Percentiles rank a stretch among this genome's conserved stretches.
Conservation (phyloP, 345 rosid genomes). For the thale cress (Arabidopsis thaliana) region TAIR10.1 NC_003070.9:4375001-4375500, state of each 20-base stretch:
- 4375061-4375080: constrained; percentile 22
- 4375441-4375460: not conserved
- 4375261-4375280: not conserved
- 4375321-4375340: too few relatives aligned
- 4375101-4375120: constrained; percentile 26
- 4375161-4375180: constrained; percentile 27
- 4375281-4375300: too few relatives aligned
- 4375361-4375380: not conserved
- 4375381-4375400: not conserved
- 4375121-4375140: constrained; percentile 15
- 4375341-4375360: too few relatives aligned
- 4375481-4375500: constrained; percentile 34
- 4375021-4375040: constrained; percentile 54
- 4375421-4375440: constrained; percentile 42
- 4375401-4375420: constrained; percentile 34
- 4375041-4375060: constrained; percentile 61
- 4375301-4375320: too few relatives aligned
- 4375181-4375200: constrained; percentile 30
- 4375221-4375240: constrained; percentile 6
- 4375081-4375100: not conserved
- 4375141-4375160: not conserved
- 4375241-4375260: not conserved
- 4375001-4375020: constrained; percentile 66
- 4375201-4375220: not conserved
- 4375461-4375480: constrained; percentile 16